These are phyloP conservation scores for Candida sp. DNA, from an alignment of 1,139 yeast genomes.

Conservation along the genomic window DNA sequence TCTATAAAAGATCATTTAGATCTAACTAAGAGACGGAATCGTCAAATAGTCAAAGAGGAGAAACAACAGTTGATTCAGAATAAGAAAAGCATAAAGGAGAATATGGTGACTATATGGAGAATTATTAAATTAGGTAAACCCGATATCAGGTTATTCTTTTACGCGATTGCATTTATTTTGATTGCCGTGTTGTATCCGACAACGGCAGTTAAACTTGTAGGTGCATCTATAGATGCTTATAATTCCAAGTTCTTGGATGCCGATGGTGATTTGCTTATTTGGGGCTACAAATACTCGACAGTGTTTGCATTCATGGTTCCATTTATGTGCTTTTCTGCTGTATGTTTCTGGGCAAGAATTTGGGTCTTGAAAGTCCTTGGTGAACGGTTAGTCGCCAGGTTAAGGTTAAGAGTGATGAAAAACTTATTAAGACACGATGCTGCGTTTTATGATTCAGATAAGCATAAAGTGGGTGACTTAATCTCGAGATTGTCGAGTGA, in stretches of 20 bases:
- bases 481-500: slow-evolving; percentile 52
- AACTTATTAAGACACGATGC: slow-evolving; percentile 50
- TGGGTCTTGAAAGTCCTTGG: slow-evolving; percentile 46
- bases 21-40: slow-evolving; percentile 21
- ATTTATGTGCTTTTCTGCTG: slow-evolving; percentile 42
- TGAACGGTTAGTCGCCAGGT: slow-evolving; percentile 43
- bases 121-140: slow-evolving; percentile 40
- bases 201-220: slow-evolving; percentile 44
- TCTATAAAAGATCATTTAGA: slow-evolving; percentile 31
- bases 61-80: slow-evolving; percentile 25
- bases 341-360: slow-evolving; percentile 48
- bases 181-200: slow-evolving; percentile 49
- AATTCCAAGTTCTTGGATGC: slow-evolving; percentile 33
- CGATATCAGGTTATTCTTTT: slow-evolving; percentile 34
- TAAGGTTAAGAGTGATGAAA: slow-evolving; percentile 47
- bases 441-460: slow-evolving; percentile 48
- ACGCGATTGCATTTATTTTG: slow-evolving; percentile 40
- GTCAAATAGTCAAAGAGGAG: slow-evolving; percentile 30
- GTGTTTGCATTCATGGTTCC: slow-evolving; percentile 45
- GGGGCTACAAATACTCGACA: slow-evolving; percentile 45
- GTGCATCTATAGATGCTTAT: slow-evolving; percentile 45
- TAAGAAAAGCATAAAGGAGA: slow-evolving; percentile 29
- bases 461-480: slow-evolving; percentile 54
- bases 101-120: slow-evolving; percentile 32
- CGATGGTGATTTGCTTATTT: slow-evolving; percentile 39